These are phyloP conservation scores for Plantago elongata DNA, from an alignment of 257 asterid genomes.

Conservation along the genomic window DNA sequence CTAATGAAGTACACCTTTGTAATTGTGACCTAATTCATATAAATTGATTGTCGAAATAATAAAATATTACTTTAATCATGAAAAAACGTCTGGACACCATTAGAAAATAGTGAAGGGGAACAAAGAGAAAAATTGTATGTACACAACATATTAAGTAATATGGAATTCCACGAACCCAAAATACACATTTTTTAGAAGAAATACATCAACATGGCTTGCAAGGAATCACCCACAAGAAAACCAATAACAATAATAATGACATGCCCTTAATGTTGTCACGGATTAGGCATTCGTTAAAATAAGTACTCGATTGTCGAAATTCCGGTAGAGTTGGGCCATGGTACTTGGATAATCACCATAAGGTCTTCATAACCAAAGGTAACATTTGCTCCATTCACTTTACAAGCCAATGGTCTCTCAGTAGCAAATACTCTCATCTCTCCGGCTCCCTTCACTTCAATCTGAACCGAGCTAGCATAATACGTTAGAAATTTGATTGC, in stretches of 20 bases:
- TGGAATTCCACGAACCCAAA: neutral
- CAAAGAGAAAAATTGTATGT: too few species aligned
- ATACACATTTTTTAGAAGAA: slow-evolving; percentile 18
- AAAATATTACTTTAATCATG: too few species aligned
- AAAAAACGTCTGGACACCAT: too few species aligned
- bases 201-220: slow-evolving; percentile 16
- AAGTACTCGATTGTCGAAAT: slow-evolving; percentile 45
- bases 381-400: slow-evolving; percentile 38
- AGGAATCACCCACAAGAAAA: slow-evolving; percentile 6
- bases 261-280: slow-evolving; percentile 13
- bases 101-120: too few species aligned
- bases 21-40: too few species aligned
- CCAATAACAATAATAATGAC: too few species aligned
- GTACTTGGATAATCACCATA: slow-evolving; percentile 47
- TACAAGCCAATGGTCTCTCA: slow-evolving; percentile 42
- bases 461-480: slow-evolving; percentile 26
- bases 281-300: slow-evolving; percentile 17
- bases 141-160: too few species aligned
- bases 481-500: slow-evolving; percentile 43
- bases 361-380: slow-evolving; percentile 38
- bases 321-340: slow-evolving; percentile 56
- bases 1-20: too few species aligned
- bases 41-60: too few species aligned
- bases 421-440: slow-evolving; percentile 72
- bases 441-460: slow-evolving; percentile 67